These are phyloP conservation scores for Metschnikowia lochheadii DNA, from an alignment of 805 yeast genomes.

Conservation along the genomic window DNA sequence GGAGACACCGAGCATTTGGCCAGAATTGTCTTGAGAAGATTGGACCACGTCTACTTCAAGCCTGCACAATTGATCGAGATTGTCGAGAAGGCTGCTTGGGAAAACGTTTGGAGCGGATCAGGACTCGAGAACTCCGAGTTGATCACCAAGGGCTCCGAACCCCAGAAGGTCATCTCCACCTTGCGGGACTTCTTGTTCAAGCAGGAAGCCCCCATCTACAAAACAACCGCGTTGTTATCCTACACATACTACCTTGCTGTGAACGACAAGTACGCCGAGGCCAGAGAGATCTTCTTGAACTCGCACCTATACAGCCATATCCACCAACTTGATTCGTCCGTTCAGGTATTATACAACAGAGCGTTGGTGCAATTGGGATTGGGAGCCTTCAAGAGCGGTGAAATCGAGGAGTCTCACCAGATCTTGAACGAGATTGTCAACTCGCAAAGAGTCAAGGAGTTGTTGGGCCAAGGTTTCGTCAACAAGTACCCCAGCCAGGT, in stretches of 20 bases:
- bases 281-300: constrained; percentile 82
- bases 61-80: constrained; percentile 67
- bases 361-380: constrained; percentile 94
- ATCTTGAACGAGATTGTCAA: constrained; percentile 83
- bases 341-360: constrained; percentile 92
- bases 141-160: constrained; percentile 31
- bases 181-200: constrained; percentile 63
- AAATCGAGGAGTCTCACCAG: constrained; percentile 82
- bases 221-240: constrained; percentile 78
- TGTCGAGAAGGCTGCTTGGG: constrained; percentile 78
- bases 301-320: constrained; percentile 83
- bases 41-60: constrained; percentile 92
- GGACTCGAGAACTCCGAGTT: constrained; percentile 21
- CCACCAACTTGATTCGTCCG: constrained; percentile 75
- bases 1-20: constrained; percentile 57
- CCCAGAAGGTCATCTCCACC: constrained; percentile 53
- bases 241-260: constrained; percentile 90
- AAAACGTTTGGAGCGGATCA: constrained; percentile 31
- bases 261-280: constrained; percentile 75
- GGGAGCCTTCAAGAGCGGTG: constrained; percentile 89
- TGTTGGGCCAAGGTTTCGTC: constrained; percentile 82
- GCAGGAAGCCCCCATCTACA: constrained; percentile 63
- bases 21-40: constrained; percentile 74
- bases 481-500: constrained; percentile 62
- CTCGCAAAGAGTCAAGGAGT: constrained; percentile 81